Evolutionary conservation across 495 filamentous ascomycete species (phyloP), one percentile per base, ranked within the genome.

Genomic region (Aeminium ludgeri): DNA sequence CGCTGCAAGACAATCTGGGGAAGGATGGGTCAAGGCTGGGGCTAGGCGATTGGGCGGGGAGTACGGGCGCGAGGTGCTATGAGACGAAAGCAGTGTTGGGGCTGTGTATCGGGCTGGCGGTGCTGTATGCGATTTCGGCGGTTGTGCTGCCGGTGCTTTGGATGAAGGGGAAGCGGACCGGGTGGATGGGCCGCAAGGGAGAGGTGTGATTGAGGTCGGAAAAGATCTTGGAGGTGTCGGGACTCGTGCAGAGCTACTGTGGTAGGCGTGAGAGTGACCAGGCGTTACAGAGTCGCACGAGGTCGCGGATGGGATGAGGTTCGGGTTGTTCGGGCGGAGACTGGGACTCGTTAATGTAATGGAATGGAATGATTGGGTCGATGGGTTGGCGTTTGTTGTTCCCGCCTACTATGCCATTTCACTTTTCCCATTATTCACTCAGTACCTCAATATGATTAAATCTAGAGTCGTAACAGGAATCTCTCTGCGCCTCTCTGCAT

Each of bases 51-150:
- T 80, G 74, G 74, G 68, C 82, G 48, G 66, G 74, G 20, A 65
- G 67, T 10, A 78, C 69, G 39, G 76, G 75, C 62, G 57, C 69
- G 12, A 79, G 82, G 43, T 94, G 87, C 64, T 73, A 72, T 49
- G 76, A 89, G 67, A 78, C 80, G 59, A 93, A 94, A 66, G 73
- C 79, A 10, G 75, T 86, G 46, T 94, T 85, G 87, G 87, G 85
- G 13, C 58, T 94, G 41, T 70, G 71, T 59, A 92, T 93, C 64
- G 77, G 80, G 5, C 65, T 87, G 27, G 87, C 58, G 47, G 55
- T 63, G 37, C 41, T 63, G 29, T 61, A 59, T 45, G 54, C 54
- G 18, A 53, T 49, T 34, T 58, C 57, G 18, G 46, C 41, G 15
- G 35, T 57, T 15, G 48, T 63, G 12, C 53, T 63, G n/a, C 59